phyloP scores from a whole-genome alignment of 2,329 filamentous ascomycete species.

The Herpotrichia juniperi region DNA sequence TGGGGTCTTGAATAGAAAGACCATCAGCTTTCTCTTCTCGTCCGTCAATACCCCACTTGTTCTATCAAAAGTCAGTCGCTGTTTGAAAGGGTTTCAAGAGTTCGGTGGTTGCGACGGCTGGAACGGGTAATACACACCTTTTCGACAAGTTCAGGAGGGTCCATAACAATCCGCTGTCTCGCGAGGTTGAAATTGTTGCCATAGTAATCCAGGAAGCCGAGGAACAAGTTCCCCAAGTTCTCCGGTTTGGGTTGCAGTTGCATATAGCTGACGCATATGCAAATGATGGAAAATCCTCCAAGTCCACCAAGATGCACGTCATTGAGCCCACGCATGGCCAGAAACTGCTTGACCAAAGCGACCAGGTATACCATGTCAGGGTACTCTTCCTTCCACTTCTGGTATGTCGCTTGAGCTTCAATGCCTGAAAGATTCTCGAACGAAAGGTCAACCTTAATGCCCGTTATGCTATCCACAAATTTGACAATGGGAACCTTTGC shows the following conservation, averaged over 20 bases:
- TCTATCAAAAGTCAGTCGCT: slow-evolving; percentile 21
- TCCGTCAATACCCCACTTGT: slow-evolving; percentile 32
- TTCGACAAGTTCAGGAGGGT: slow-evolving; percentile 72
- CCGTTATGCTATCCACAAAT: slow-evolving; percentile 78
- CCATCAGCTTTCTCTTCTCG: slow-evolving; percentile 56
- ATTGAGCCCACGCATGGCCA: slow-evolving; percentile 87
- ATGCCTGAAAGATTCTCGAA: slow-evolving; percentile 91
- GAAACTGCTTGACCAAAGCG: slow-evolving; percentile 87
- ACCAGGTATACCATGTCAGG: slow-evolving; percentile 88
- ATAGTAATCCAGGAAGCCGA: slow-evolving; percentile 90
- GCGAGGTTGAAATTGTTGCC: slow-evolving; percentile 79
- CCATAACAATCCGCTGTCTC: slow-evolving; percentile 73
- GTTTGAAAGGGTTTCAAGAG: neutral
- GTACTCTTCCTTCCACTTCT: slow-evolving; percentile 77
- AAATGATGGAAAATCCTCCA: slow-evolving; percentile 93
- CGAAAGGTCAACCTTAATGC: slow-evolving; percentile 86
- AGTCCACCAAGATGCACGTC: slow-evolving; percentile 91
- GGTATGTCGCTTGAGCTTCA: slow-evolving; percentile 79
- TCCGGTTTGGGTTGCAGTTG: slow-evolving; percentile 75
- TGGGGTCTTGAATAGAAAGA: slow-evolving; percentile 90
- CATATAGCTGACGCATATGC: slow-evolving; percentile 87
- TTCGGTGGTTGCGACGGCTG: neutral
- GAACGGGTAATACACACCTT: slow-evolving; percentile 64
- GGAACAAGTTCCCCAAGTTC: slow-evolving; percentile 79
- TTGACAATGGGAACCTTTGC: slow-evolving; percentile 94